Evolutionary conservation across 2,329 filamentous ascomycete genomes (phyloP), one percentile per base, ranked within the genome.

Genomic region (Aspergillus sp.): DNA sequence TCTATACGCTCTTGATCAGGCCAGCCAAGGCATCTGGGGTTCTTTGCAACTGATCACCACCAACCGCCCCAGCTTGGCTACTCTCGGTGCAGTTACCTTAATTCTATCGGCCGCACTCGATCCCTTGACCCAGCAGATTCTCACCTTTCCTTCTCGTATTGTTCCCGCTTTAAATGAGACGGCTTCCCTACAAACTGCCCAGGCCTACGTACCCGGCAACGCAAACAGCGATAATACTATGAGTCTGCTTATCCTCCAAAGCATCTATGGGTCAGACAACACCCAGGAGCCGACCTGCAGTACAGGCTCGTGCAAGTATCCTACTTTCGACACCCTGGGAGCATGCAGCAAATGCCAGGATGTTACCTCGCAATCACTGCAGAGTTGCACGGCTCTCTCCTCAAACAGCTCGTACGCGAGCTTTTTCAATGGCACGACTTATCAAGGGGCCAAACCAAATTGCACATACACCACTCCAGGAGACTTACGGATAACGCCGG

Each of bases 291-390:
- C 66, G 2, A 2, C 21, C 30, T 68, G 63, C 45, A 12, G 17
- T 7, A 52, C 59, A 13, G 47, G 36, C 1, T 30, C 15, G 28
- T 68, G 65, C 49, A 8, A 53, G 12, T 68, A 53, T 36, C 55
- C 58, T 0, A 56, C 59, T 0, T 68, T 68, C 51, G 53, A 57
- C 15, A 17, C 65, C 4, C 47, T 68, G 8, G 66, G 65, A 4
- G 51, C 67, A 5, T 68, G 66, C 28, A 62, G 60, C 45, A 21
- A 43, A 19, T 68, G 66, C 45, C 48, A 63, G 30, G 63, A 68
- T 50, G 28, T 65, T 55, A 66, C 64, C 10, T 10, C 12, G 12
- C 30, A 51, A 9, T 17, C 57, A 6, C 17, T 30, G 23, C 64
- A 66, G 43, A 56, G 13, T 8, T 67, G 65, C 43, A 28, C 23